A percentile compares a stretch with the other conserved stretches of the same genome.
Conservation (phyloP, 148 eudicot genomes). For the Rhododendron molle region DNA sequence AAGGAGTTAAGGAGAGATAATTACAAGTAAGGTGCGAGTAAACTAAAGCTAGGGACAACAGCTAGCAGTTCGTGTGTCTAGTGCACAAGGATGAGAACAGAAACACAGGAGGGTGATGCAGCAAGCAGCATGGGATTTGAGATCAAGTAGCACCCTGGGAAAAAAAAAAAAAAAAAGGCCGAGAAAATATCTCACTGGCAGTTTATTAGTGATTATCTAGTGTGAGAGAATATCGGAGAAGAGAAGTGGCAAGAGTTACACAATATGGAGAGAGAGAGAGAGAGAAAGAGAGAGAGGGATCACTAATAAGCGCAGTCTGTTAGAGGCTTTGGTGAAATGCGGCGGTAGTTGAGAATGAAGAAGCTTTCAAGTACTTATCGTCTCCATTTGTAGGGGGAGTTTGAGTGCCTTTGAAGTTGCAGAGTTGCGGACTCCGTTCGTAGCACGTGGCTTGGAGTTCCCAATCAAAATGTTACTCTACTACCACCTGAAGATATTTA, state of each 20-base stretch:
- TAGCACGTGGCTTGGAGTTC: neutral
- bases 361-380: neutral
- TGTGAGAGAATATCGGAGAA: neutral
- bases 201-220: neutral
- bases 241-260: neutral
- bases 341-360: neutral
- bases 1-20: neutral
- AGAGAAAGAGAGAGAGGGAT: neutral
- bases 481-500: neutral
- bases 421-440: neutral
- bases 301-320: neutral
- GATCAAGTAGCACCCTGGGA: neutral
- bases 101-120: too few species aligned
- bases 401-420: neutral
- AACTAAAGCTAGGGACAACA: neutral
- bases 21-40: neutral
- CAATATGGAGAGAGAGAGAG: slow-evolving; percentile 1
- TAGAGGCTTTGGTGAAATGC: neutral
- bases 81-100: neutral
- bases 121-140: neutral
- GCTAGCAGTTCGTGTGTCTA: too few species aligned
- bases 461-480: neutral
- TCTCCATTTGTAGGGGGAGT: neutral
- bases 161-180: neutral
- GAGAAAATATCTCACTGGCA: neutral